Percentiles rank a stretch among this genome's conserved stretches.
These are phyloP conservation scores for Chloropicon primus DNA, from an alignment of 139 green algal species.

Conservation along the genomic window DNA sequence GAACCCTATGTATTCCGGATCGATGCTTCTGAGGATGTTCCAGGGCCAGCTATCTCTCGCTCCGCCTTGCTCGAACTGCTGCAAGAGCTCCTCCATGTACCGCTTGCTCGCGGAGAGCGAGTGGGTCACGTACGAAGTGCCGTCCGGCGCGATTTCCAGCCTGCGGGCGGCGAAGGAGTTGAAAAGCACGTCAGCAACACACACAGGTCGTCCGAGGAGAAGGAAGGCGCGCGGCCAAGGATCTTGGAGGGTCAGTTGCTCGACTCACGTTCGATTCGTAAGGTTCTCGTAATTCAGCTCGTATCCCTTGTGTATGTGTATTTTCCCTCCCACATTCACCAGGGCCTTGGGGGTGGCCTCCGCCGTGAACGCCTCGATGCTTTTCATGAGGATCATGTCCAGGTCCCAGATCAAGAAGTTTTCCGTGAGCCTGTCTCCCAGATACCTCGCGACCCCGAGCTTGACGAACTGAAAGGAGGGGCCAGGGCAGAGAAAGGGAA, in stretches of 20 bases:
- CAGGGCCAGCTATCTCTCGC: constrained; percentile 17
- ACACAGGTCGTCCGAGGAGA: too few species aligned
- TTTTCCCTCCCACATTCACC: constrained; percentile 26
- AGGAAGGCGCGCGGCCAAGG: too few species aligned
- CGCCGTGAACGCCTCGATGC: constrained; percentile 12
- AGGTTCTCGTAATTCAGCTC: background rate
- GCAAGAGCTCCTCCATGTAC: constrained; percentile 26
- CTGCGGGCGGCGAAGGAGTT: too few species aligned
- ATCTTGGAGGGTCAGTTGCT: too few species aligned
- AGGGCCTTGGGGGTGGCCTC: constrained; percentile 2
- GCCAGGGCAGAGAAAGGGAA: background rate
- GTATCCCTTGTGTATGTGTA: background rate
- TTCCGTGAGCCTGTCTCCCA: constrained; percentile 18
- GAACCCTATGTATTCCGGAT: background rate
- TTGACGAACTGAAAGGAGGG: constrained; percentile 24
- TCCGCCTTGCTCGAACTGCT: background rate
- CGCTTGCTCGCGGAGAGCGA: constrained; percentile 35
- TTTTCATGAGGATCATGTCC: constrained; percentile 32
- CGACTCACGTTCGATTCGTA: background rate
- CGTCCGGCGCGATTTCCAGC: constrained; percentile 25
- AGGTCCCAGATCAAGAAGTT: constrained; percentile 37
- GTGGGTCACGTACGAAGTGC: constrained; percentile 38
- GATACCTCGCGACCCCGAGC: constrained; percentile 17
- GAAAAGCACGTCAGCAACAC: too few species aligned
- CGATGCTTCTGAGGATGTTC: constrained; percentile 17